These are phyloP conservation scores for Cyclotella choctawhatcheeana DNA, from an alignment of 108 stramenopile genomes.

Conservation along the genomic window DNA sequence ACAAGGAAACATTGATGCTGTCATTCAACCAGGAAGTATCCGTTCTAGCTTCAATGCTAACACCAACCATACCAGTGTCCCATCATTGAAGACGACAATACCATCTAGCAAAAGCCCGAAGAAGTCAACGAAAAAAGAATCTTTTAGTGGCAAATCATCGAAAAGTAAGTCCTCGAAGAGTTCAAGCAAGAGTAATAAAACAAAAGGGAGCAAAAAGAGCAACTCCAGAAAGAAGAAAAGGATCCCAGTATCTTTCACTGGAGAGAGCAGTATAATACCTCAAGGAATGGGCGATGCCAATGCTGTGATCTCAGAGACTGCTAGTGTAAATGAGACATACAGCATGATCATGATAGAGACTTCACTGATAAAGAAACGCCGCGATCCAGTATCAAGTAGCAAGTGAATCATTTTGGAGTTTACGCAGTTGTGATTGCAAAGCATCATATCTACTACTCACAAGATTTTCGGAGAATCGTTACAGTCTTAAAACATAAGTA, in stretches of 20 bases:
- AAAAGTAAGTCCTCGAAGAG: neutral
- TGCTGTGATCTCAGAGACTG: neutral
- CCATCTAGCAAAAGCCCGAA: conserved; percentile 2
- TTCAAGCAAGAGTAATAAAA: neutral
- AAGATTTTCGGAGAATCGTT: too few species aligned
- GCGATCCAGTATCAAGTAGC: neutral
- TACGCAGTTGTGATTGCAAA: too few species aligned
- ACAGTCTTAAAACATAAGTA: too few species aligned
- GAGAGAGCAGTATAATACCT: too few species aligned
- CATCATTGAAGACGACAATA: neutral
- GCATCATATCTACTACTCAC: too few species aligned
- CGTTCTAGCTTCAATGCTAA: neutral
- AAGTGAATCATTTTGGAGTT: neutral
- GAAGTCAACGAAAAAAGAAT: neutral
- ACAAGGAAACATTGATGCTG: neutral
- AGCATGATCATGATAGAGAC: neutral
- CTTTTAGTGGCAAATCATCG: neutral
- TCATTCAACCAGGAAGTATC: neutral
- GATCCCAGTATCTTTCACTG: neutral
- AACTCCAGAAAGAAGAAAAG: neutral
- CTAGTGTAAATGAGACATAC: neutral
- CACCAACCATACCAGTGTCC: neutral
- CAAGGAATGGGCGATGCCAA: too few species aligned
- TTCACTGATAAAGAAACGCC: neutral
- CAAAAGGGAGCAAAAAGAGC: neutral